Conservation (phyloP, 169 alveolate genomes). For the Cryptosporidium ubiquitum region DNA sequence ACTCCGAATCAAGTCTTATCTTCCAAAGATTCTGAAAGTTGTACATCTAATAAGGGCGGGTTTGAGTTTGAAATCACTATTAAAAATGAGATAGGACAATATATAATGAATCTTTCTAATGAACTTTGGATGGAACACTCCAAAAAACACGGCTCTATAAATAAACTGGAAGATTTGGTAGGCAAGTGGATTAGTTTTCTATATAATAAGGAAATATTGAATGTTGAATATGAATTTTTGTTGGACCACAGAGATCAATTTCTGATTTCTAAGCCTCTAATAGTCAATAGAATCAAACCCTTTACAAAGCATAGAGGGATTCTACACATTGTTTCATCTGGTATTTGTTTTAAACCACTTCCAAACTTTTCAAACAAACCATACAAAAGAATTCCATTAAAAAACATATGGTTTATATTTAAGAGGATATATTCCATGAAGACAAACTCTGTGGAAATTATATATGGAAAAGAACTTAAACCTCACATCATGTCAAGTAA, state of each 20-base stretch:
- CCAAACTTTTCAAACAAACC: conserved; percentile 86
- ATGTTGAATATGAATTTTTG: conserved; percentile 68
- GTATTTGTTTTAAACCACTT: conserved; percentile 83
- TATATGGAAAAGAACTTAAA: conserved; percentile 79
- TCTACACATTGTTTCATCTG: conserved; percentile 81
- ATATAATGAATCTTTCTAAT: not conserved
- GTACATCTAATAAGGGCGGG: not conserved
- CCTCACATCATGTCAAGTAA: not conserved
- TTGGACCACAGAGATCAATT: conserved; percentile 56
- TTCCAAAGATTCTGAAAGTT: not conserved
- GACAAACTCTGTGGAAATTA: conserved; percentile 85
- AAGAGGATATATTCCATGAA: conserved; percentile 83
- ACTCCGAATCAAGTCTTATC: conserved; percentile 39
- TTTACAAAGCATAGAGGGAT: conserved; percentile 84
- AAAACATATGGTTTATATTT: conserved; percentile 81
- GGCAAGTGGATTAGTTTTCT: conserved; percentile 32
- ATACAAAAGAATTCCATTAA: conserved; percentile 81
- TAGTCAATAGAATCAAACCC: conserved; percentile 79
- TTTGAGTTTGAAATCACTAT: conserved; percentile 29
- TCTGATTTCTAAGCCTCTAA: conserved; percentile 41
- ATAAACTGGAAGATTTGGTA: not conserved
- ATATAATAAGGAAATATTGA: conserved; percentile 38
- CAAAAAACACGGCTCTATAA: not conserved
- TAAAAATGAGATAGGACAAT: conserved; percentile 6
- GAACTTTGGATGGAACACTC: conserved; percentile 34